Base-by-base conservation (phyloP, 352 stramenopile genomes). In the Pythium biforme region DNA sequence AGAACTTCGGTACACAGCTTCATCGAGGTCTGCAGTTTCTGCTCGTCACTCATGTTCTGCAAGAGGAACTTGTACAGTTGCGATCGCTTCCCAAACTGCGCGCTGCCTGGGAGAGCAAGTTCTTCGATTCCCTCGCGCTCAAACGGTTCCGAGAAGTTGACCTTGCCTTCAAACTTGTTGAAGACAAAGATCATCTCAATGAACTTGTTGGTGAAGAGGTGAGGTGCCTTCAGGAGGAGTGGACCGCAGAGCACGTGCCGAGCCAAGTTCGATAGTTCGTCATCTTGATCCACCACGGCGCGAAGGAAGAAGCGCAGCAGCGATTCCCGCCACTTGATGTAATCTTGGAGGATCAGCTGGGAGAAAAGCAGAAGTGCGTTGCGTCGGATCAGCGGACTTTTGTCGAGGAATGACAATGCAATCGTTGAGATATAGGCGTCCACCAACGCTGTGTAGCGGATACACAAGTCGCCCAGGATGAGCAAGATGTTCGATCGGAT, bases 241-340 rank as follows among this genome's bases (percentile, higher is more conserved):
- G 94, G 93, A 1, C 92, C 92, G 48, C 81, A 94, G 0, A 99
- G 73, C 8, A 98, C 92, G 45, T 96, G 93, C n/a, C 90, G 83
- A 27, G 96, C 96, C n/a, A 99, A 68, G 47, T 94, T 83, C 2
- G 91, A 77, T 0, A 99, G 79, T 46, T 97, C 92, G 43, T 97
- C 86, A 58, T 99, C 86, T 66, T 96, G 73, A 66, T 99, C 97
- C 19, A 97, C 92, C 10, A 95, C 88, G 5, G 92, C 91, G 11
- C 96, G 95, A 41, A 99, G 78, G 72, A 99, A 99, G 62, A 98
- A 96, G 46, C 96, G 92, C 43, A 99, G 76, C 4, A 99, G 71
- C 11, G 97, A 90, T 26, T 98, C 97, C 27, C 95, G 88, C 95
- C 96, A 99, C 76, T 99, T 99, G 68, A 99, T 95, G 74, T 99